Conservation (phyloP, 2,329 filamentous ascomycete genomes). For the Blastomyces silverae region DNA sequence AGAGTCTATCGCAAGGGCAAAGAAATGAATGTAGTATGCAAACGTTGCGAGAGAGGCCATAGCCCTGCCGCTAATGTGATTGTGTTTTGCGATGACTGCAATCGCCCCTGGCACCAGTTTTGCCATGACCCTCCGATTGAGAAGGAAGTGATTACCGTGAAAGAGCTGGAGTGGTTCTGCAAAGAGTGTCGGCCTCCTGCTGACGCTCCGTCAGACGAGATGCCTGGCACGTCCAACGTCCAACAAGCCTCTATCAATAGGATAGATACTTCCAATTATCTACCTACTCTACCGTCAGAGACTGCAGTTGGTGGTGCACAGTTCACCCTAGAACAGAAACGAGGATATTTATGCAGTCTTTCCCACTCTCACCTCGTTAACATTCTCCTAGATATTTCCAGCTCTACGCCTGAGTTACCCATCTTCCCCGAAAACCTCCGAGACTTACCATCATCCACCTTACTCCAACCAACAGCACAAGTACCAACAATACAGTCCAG, state of each 20-base stretch:
- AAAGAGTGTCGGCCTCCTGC: slow-evolving; percentile 45
- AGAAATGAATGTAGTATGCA: slow-evolving; percentile 52
- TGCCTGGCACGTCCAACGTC: not conserved
- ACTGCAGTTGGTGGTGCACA: slow-evolving; percentile 28
- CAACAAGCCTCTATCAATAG: not conserved
- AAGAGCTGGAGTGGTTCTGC: slow-evolving; percentile 67
- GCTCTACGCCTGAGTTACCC: slow-evolving; percentile 57
- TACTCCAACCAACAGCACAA: slow-evolving; percentile 13
- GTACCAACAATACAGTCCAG: slow-evolving; percentile 15
- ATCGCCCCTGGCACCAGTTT: slow-evolving; percentile 70
- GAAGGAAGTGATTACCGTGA: slow-evolving; percentile 60
- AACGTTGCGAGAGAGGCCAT: slow-evolving; percentile 63
- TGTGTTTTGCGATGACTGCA: slow-evolving; percentile 79
- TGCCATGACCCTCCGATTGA: slow-evolving; percentile 71
- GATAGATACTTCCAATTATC: slow-evolving; percentile 27
- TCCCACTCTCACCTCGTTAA: slow-evolving; percentile 57
- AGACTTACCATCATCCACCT: slow-evolving; percentile 19
- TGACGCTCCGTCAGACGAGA: slow-evolving; percentile 21
- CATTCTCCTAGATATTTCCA: slow-evolving; percentile 56
- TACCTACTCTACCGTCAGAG: slow-evolving; percentile 22
- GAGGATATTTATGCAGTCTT: slow-evolving; percentile 56
- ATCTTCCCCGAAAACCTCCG: slow-evolving; percentile 50
- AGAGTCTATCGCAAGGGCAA: slow-evolving; percentile 44
- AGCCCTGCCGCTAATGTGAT: slow-evolving; percentile 70
- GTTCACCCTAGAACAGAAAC: slow-evolving; percentile 46